These are phyloP conservation scores for Triticum monococcum DNA, from an alignment of 176 grass and related monocot genomes.

Conservation along the genomic window DNA sequence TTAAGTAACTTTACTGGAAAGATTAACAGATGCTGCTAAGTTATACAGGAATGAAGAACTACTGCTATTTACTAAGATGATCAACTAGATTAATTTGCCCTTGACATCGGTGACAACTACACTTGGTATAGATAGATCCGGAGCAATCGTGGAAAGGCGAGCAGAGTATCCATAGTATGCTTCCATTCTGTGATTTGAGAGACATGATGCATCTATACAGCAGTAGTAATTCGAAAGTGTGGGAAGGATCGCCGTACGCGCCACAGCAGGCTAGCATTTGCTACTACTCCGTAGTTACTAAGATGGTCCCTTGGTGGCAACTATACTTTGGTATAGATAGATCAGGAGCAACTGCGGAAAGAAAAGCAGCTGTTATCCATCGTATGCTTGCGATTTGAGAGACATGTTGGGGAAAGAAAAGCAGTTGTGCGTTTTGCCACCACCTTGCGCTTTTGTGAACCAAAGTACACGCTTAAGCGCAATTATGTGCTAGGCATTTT, in stretches of 20 bases:
- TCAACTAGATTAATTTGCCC: not conserved
- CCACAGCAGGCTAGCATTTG: not conserved
- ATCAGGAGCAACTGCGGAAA: not conserved
- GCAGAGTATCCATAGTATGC: not conserved
- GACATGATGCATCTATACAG: not conserved
- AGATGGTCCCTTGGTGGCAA: not conserved
- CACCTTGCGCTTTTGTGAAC: too few species aligned
- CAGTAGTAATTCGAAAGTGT: not conserved
- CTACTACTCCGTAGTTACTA: not conserved
- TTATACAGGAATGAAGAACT: not conserved
- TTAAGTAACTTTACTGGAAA: not conserved
- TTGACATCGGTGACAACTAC: not conserved
- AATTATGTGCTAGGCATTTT: too few species aligned
- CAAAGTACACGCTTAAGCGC: too few species aligned
- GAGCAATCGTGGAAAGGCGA: not conserved
- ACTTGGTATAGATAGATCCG: not conserved
- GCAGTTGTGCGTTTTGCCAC: too few species aligned
- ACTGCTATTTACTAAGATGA: not conserved
- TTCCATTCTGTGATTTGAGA: not conserved
- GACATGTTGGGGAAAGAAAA: too few species aligned
- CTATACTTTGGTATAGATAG: not conserved
- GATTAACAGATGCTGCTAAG: not conserved
- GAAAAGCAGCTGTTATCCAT: not conserved
- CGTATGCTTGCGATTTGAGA: not conserved
- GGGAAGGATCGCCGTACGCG: not conserved